Base-by-base conservation (phyloP, 495 filamentous ascomycete genomes). In the Xylaria nigripes region DNA sequence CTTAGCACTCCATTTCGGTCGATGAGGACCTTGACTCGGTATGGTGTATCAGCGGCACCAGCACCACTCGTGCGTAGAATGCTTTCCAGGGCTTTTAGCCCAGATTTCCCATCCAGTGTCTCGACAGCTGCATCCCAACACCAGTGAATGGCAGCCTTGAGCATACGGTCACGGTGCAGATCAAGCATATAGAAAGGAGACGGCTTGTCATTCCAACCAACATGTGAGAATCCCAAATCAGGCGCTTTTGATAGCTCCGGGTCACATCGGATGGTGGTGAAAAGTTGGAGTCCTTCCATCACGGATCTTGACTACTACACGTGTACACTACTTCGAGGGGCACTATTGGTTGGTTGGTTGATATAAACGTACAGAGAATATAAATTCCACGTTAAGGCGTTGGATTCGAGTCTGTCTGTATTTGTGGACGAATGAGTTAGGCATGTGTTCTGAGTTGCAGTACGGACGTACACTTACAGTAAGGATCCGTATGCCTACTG, bases 121-220 rank as follows among this genome's bases (percentile, higher is more conserved):
- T 66, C 51, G 5, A 74, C 54, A 7, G 75, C 81, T 8, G 58
- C 59, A 4, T 64, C 55, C 83, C 84, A 92, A 22, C 73, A 61
- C 69, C 90, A 95, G 55, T 86, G 70, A 25, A 70, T 68, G 0
- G 87, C 89, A 23, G 89, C 88, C 51, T 75, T 72, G 42, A 90
- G 76, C 62, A 96, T 81, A 49, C 78, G 89, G 61, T 93, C 86
- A 19, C 80, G 82, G 67, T 97, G 92, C 68, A 84, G 85, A 42
- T 79, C 69, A 12, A 95, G 78, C 73, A 96, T 87, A 71, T 95
- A 96, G 62, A 93, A 86, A 1, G 82, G 82, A n/a, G 80, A 83
- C 18, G 73, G 56, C 18, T 74, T 69, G 48, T 63, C 56, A 41
- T 79, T 74, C 70, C 75, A 73, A 34, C 72, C 58, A 23, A 60